Evolutionary conservation across 164 flowering plant genomes (phyloP), one percentile per base, ranked within the genome.

Genomic region (Tetracentron sinense): DNA sequence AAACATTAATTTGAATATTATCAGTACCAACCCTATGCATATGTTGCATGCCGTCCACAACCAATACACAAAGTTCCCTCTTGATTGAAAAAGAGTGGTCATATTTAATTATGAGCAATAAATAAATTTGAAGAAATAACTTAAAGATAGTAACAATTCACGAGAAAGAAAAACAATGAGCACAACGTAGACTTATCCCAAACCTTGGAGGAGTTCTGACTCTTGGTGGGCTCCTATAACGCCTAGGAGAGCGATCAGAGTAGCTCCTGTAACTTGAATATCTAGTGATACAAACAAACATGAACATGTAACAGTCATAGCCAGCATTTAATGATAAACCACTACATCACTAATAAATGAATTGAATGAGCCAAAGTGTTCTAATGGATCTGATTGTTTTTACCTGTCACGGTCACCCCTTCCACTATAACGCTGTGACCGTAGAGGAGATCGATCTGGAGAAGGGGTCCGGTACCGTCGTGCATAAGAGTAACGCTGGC

Each of bases 391-490:
- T 49, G 11, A 21, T 30, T 33, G 10, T 30, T 28, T 44, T 51
- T 69, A 92, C 94, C 98, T 77, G 69, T 87, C 90, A 31, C 95
- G 90, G 25, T 82, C 96, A 73, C 59, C 60, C 69, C 97, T 81
- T 28, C 86, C 87, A 51, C 86, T 69, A 66, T 83, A 88, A 22
- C 95, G 97, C 47, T 83, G 79, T 6, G 89, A 73, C 69, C 96
- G 82, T 12, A 82, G 76, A 51, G 98, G 95, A 57, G 96, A 90
- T 51, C 90, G 88, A 59, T 89, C 96, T 26, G 88, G 84, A 62
- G 99, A 86, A 19, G 90, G 97, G n/a, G 97, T 94, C 62, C 96
- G 78, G 68, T 95, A 95, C 30, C 92, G 62, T 2, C 99, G 81
- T 6, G 92, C 97, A 82, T 81, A 92, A 14, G 98, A 87, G 75